phyloP scores from a whole-genome alignment of 2,329 filamentous ascomycete species.

The Curvularia eragrostidis region DNA sequence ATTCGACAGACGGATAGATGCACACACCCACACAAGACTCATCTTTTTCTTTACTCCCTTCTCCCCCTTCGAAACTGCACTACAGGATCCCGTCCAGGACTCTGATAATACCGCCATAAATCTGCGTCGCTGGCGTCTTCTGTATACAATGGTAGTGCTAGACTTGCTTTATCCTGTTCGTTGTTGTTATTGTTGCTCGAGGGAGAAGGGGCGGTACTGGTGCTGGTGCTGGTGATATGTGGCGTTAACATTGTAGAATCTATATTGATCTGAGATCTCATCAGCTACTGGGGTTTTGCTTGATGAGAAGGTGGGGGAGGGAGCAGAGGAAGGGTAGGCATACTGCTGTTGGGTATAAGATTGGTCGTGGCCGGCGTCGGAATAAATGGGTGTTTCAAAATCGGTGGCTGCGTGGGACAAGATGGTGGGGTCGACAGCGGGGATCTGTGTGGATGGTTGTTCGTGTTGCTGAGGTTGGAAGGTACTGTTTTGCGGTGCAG shows the following conservation, averaged over 20 bases:
- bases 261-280: constrained; percentile 41
- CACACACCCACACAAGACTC: too few relatives aligned
- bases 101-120: background rate
- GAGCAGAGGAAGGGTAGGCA: constrained; percentile 4
- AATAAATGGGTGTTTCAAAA: constrained; percentile 40
- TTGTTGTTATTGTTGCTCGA: too few relatives aligned
- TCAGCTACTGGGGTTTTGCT: constrained; percentile 34
- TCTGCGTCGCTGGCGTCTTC: background rate
- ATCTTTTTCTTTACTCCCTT: background rate
- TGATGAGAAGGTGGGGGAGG: constrained; percentile 3
- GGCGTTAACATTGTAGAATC: constrained; percentile 33
- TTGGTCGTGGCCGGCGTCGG: constrained; percentile 22
- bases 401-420: constrained; percentile 40
- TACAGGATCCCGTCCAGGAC: constrained; percentile 33
- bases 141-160: background rate
- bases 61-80: constrained; percentile 5
- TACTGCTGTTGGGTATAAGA: constrained; percentile 15
- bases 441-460: constrained; percentile 22
- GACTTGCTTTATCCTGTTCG: too few relatives aligned
- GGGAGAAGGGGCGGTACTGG: background rate
- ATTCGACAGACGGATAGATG: too few relatives aligned
- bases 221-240: constrained; percentile 24
- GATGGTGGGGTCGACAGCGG: constrained; percentile 39
- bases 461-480: background rate
- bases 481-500: background rate